Conservation (phyloP, 2,329 filamentous ascomycete species). For the Cladosporium austrohemisphaericum region DNA sequence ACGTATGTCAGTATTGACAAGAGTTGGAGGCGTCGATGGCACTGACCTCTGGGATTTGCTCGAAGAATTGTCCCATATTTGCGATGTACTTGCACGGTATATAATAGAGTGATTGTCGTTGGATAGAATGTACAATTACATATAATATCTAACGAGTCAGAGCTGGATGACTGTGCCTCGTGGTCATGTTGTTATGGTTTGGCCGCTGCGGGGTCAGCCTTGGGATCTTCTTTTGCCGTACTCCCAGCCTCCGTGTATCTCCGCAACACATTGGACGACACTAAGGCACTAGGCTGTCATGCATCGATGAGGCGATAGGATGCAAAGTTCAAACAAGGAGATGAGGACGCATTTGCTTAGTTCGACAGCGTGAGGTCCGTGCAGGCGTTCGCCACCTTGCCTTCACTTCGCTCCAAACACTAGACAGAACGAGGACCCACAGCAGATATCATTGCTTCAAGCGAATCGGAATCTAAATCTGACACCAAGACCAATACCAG, state of each 20-base stretch:
- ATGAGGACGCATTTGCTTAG: too few species aligned
- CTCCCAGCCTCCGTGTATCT: neutral
- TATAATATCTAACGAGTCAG: too few species aligned
- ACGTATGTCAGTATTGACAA: conserved; percentile 31
- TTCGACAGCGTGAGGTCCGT: neutral
- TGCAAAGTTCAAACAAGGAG: too few species aligned
- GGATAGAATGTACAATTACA: too few species aligned
- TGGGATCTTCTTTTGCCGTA: too few species aligned
- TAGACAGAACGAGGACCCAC: neutral
- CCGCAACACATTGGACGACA: neutral
- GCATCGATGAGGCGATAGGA: too few species aligned
- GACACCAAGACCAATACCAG: neutral
- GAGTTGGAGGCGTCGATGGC: neutral
- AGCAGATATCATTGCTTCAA: neutral
- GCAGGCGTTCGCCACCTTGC: neutral
- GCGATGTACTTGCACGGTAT: neutral
- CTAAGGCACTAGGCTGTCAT: too few species aligned
- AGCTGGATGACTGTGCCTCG: too few species aligned
- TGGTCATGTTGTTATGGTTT: too few species aligned
- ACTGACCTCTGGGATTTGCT: conserved; percentile 13
- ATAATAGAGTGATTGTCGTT: too few species aligned
- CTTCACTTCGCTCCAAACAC: neutral
- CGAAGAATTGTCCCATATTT: conserved; percentile 15
- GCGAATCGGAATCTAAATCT: neutral
- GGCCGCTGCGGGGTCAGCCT: too few species aligned